These are phyloP conservation scores for Pestalotiopsis fici DNA, from an alignment of 2,329 filamentous ascomycete species.

Conservation along the genomic window DNA sequence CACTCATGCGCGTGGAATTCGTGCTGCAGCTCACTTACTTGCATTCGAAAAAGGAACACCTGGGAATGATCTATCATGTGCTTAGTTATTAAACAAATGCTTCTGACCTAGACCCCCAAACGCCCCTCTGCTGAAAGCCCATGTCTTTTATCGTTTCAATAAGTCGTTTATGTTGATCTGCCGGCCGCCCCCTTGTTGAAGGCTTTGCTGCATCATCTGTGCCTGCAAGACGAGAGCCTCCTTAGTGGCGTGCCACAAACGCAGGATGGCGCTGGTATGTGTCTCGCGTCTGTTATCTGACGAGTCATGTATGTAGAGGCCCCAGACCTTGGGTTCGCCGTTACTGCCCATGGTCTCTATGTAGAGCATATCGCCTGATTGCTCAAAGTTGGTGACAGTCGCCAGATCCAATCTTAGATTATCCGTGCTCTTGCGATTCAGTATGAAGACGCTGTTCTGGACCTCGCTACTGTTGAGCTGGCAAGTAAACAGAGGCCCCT, in stretches of 20 bases:
- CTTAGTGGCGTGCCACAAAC: slow-evolving; percentile 38
- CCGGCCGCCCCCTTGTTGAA: not conserved
- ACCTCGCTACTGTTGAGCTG: slow-evolving; percentile 39
- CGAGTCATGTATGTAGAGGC: slow-evolving; percentile 57
- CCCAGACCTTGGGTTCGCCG: slow-evolving; percentile 41
- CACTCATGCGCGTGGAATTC: too few species aligned
- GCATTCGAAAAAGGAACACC: not conserved
- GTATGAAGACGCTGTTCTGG: slow-evolving; percentile 65
- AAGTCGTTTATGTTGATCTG: slow-evolving; percentile 6
- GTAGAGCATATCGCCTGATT: slow-evolving; percentile 25
- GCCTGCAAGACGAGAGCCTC: slow-evolving; percentile 2
- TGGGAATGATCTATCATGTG: not conserved
- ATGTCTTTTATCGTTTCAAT: not conserved
- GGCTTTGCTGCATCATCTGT: not conserved
- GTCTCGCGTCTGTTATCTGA: slow-evolving; percentile 40
- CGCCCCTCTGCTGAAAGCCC: not conserved
- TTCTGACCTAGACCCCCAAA: not conserved
- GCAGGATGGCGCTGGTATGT: slow-evolving; percentile 40
- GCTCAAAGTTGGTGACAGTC: slow-evolving; percentile 63
- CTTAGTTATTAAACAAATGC: not conserved
- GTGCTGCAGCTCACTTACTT: not conserved
- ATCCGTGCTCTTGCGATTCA: slow-evolving; percentile 71
- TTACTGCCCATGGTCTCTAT: slow-evolving; percentile 17
- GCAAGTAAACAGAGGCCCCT: slow-evolving; percentile 89
- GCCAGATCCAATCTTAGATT: slow-evolving; percentile 71